Evolutionary conservation across 176 grass and related monocot species (phyloP).

Genomic region (Cocos nucifera): DNA sequence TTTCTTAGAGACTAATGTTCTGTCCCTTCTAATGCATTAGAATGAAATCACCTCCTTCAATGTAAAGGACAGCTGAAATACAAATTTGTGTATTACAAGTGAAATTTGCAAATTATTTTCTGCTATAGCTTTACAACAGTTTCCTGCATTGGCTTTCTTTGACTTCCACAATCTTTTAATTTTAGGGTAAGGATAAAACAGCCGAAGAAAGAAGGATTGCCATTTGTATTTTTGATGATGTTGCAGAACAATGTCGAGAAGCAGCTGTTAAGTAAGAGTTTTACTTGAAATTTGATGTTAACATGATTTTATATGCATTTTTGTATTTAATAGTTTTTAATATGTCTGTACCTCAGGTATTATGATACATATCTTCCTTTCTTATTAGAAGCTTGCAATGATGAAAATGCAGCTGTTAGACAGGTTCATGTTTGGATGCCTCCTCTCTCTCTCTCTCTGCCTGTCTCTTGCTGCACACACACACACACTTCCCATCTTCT

Average conservation of each 20-base stretch:
- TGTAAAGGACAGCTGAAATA: too few species aligned
- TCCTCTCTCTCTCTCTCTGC: neutral
- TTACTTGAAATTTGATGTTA: neutral
- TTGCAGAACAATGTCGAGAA: conserved; percentile 92
- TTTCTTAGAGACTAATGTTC: too few species aligned
- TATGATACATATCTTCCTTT: conserved; percentile 98
- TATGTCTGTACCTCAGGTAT: conserved; percentile 42
- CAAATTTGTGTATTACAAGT: too few species aligned
- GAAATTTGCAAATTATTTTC: too few species aligned
- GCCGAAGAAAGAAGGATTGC: conserved; percentile 97
- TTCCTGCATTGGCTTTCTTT: neutral
- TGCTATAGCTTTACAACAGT: too few species aligned
- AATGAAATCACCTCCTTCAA: too few species aligned
- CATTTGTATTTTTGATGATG: conserved; percentile 98
- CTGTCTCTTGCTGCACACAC: neutral
- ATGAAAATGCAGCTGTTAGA: conserved; percentile 80
- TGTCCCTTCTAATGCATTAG: too few species aligned
- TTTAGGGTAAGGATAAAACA: conserved; percentile 94
- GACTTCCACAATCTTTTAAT: conserved; percentile 5
- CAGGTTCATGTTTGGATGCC: conserved; percentile 40
- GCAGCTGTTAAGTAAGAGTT: conserved; percentile 61
- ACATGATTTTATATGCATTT: neutral
- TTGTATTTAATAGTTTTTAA: conserved; percentile 5
- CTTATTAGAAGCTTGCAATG: conserved; percentile 84
- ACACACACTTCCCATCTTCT: neutral